A percentile compares a stretch with the other conserved stretches of the same genome.
These are phyloP conservation scores for Dillenia suffruticosa DNA, from an alignment of 164 flowering plant genomes.

Conservation along the genomic window DNA sequence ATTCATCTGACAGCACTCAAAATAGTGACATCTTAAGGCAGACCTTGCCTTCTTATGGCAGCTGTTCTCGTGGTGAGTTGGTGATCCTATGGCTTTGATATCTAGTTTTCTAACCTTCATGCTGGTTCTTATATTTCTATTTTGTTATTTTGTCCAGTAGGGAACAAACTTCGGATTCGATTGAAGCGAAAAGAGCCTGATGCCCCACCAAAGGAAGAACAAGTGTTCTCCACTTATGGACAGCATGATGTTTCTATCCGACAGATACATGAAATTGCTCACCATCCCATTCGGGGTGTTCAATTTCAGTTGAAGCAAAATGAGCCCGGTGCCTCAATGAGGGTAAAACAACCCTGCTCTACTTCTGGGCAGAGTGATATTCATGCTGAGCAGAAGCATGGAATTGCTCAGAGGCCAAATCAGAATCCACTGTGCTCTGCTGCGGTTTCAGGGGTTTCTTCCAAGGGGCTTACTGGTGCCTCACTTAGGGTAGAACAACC, in stretches of 20 bases:
- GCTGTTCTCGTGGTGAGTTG: slow-evolving; percentile 20
- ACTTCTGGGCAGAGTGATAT: not conserved
- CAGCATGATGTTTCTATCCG: no score
- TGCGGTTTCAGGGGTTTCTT: not conserved
- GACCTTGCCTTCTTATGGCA: slow-evolving; percentile 6
- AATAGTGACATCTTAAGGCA: slow-evolving; percentile 36
- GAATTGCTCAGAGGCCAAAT: no score
- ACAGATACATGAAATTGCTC: no score
- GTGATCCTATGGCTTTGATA: not conserved
- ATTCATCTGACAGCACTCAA: slow-evolving; percentile 42
- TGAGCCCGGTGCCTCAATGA: slow-evolving; percentile 1
- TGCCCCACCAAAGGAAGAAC: slow-evolving; percentile 8
- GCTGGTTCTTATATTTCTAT: slow-evolving; percentile 5
- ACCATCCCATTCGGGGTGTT: no score
- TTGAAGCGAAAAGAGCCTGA: slow-evolving; percentile 28
- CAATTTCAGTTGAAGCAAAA: not conserved
- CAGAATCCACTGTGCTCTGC: not conserved
- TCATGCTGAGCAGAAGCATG: no score
- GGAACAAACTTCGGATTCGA: slow-evolving; percentile 34
- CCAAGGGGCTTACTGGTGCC: not conserved
- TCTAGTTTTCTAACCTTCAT: slow-evolving; percentile 13
- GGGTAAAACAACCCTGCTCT: slow-evolving; percentile 3
- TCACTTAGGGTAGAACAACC: slow-evolving; percentile 1
- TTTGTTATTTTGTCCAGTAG: slow-evolving; percentile 21
- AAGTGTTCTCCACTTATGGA: not conserved